phyloP scores from a whole-genome alignment of 352 stramenopile genomes.

The Elongisporangium senticosum region DNA sequence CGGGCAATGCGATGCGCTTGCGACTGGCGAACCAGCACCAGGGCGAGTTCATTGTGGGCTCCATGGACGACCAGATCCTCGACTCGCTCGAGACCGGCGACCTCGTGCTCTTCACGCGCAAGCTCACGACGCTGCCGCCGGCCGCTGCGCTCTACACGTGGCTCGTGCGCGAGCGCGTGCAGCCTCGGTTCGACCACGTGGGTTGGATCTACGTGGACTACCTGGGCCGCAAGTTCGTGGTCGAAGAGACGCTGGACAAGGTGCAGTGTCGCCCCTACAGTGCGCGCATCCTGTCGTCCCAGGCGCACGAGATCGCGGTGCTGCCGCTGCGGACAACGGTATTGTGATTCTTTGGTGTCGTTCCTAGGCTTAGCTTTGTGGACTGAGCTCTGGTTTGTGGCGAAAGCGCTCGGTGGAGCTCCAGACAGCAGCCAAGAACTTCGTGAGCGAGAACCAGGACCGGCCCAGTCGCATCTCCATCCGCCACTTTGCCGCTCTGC shows the following conservation, averaged over 20 bases:
- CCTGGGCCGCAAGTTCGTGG: slow-evolving; percentile 75
- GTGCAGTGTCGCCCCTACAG: slow-evolving; percentile 79
- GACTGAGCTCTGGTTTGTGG: slow-evolving; percentile 3
- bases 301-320: slow-evolving; percentile 73
- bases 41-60: slow-evolving; percentile 63
- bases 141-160: slow-evolving; percentile 65
- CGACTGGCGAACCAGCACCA: slow-evolving; percentile 40
- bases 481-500: slow-evolving; percentile 35
- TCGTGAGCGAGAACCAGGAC: slow-evolving; percentile 46
- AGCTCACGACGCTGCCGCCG: slow-evolving; percentile 67
- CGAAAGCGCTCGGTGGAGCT: slow-evolving; percentile 51
- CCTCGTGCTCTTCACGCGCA: slow-evolving; percentile 72
- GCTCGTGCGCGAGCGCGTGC: slow-evolving; percentile 39
- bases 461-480: slow-evolving; percentile 62
- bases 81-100: slow-evolving; percentile 84
- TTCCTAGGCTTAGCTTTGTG: neutral
- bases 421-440: slow-evolving; percentile 46
- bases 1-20: slow-evolving; percentile 49
- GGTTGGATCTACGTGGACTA: slow-evolving; percentile 79
- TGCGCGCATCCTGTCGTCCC: slow-evolving; percentile 62
- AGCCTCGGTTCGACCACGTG: slow-evolving; percentile 77
- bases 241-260: slow-evolving; percentile 76
- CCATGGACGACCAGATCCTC: slow-evolving; percentile 85
- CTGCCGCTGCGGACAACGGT: slow-evolving; percentile 60
- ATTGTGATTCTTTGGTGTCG: neutral